Conservation (phyloP, 805 yeast genomes). For the Yamadazyma laniorum region DNA sequence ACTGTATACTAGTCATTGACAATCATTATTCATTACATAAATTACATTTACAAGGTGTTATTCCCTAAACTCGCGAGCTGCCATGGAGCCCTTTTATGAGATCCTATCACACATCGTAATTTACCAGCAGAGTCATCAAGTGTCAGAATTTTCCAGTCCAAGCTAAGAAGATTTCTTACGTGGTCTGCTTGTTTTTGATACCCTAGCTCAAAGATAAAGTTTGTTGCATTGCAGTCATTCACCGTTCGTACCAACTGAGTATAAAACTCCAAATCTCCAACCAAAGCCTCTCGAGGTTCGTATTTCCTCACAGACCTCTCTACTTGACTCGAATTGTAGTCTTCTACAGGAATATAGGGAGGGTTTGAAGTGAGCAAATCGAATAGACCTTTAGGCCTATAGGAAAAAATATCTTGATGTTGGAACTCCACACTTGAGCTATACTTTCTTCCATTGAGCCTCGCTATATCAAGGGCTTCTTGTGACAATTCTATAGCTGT, state of each 20-base stretch:
- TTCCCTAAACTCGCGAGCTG: conserved; percentile 8
- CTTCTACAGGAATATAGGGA: conserved; percentile 67
- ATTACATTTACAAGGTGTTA: conserved; percentile 3
- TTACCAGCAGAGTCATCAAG: conserved; percentile 50
- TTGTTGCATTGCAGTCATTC: conserved; percentile 41
- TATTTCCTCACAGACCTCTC: conserved; percentile 63
- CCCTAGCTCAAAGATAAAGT: conserved; percentile 79
- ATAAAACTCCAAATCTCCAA: conserved; percentile 77
- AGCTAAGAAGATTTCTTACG: conserved; percentile 25
- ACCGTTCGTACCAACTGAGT: conserved; percentile 50
- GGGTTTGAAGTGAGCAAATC: conserved; percentile 83
- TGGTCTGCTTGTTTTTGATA: conserved; percentile 51
- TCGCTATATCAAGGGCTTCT: conserved; percentile 51
- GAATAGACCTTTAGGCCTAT: conserved; percentile 11
- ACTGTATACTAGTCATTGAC: conserved; percentile 6
- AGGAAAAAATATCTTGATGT: conserved; percentile 7
- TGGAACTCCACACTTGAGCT: conserved; percentile 7
- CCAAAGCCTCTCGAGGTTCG: conserved; percentile 79
- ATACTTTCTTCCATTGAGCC: conserved; percentile 34
- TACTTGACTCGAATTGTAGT: conserved; percentile 47
- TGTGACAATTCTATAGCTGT: conserved; percentile 57
- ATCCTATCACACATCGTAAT: conserved; percentile 64
- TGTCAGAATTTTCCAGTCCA: conserved; percentile 50
- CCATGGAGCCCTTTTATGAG: conserved; percentile 25
- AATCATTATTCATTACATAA: not conserved